These are phyloP conservation scores for Pleurotus djamor DNA, from an alignment of 768 basidiomycete genomes.

Conservation along the genomic window DNA sequence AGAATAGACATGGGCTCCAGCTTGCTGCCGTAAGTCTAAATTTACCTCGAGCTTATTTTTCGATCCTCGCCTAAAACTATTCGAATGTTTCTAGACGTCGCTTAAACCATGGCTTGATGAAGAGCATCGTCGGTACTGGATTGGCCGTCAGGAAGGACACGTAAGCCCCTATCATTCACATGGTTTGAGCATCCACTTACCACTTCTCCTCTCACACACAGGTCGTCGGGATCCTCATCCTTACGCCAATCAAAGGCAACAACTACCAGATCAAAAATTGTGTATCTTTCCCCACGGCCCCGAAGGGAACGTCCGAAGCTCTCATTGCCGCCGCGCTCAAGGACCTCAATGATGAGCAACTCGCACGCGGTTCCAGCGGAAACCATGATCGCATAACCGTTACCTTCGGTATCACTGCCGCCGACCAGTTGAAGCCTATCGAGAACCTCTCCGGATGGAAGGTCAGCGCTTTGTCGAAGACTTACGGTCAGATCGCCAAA, in stretches of 20 bases:
- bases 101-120: conserved; percentile 55
- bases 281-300: conserved; percentile 49
- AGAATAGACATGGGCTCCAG: conserved; percentile 51
- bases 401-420: conserved; percentile 49
- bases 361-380: conserved; percentile 14
- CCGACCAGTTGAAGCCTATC: conserved; percentile 33
- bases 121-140: conserved; percentile 56
- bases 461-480: conserved; percentile 38
- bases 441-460: conserved; percentile 48
- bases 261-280: conserved; percentile 58
- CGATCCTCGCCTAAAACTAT: background rate
- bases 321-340: conserved; percentile 47
- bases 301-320: conserved; percentile 51
- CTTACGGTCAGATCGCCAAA: conserved; percentile 37
- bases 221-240: conserved; percentile 47
- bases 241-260: conserved; percentile 43
- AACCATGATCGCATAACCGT: conserved; percentile 22
- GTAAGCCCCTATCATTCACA: conserved; percentile 10
- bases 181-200: background rate
- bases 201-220: conserved; percentile 11
- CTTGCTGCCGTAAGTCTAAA: conserved; percentile 39
- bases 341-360: conserved; percentile 25
- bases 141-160: conserved; percentile 37
- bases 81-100: conserved; percentile 28
- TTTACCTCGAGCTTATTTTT: background rate